phyloP scores from a whole-genome alignment of 768 basidiomycete species.

The Rhizopogon roseolus region DNA sequence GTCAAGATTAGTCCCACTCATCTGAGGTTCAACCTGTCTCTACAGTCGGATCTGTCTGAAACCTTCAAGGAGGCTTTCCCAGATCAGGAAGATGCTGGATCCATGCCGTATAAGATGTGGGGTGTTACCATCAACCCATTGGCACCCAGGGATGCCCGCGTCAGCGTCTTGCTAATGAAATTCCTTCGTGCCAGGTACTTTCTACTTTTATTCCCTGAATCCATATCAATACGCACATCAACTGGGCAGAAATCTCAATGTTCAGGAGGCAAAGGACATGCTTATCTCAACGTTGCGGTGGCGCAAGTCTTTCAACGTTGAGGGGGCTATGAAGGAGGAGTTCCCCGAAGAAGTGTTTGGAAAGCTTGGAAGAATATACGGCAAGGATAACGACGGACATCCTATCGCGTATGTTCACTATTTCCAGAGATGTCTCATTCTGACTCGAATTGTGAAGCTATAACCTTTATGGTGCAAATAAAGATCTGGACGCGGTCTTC shows the following conservation, averaged over 20 bases:
- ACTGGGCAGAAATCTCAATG: slow-evolving; percentile 43
- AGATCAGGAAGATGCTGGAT: slow-evolving; percentile 47
- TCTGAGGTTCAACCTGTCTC: slow-evolving; percentile 5
- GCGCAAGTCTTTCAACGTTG: slow-evolving; percentile 63
- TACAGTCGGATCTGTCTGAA: slow-evolving; percentile 38
- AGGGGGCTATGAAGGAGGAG: slow-evolving; percentile 52
- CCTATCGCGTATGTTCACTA: slow-evolving; percentile 58
- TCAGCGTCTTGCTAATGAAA: slow-evolving; percentile 77
- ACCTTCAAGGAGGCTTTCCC: slow-evolving; percentile 57
- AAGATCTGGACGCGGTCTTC: slow-evolving; percentile 67
- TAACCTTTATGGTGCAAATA: slow-evolving; percentile 72
- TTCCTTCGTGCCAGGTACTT: slow-evolving; percentile 70
- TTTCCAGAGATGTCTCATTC: neutral
- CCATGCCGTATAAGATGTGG: slow-evolving; percentile 58
- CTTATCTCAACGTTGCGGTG: slow-evolving; percentile 64
- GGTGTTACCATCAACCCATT: slow-evolving; percentile 63
- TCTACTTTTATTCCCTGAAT: neutral
- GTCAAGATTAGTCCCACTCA: neutral
- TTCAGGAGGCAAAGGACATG: slow-evolving; percentile 57
- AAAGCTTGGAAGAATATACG: slow-evolving; percentile 56
- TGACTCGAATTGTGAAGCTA: slow-evolving; percentile 40
- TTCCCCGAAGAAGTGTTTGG: slow-evolving; percentile 64
- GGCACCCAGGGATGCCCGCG: slow-evolving; percentile 51
- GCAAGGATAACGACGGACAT: slow-evolving; percentile 64
- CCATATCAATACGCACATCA: neutral